A percentile compares a stretch with the other conserved stretches of the same genome.
Conservation (phyloP, 495 filamentous ascomycete species). For the Halenospora varia region DNA sequence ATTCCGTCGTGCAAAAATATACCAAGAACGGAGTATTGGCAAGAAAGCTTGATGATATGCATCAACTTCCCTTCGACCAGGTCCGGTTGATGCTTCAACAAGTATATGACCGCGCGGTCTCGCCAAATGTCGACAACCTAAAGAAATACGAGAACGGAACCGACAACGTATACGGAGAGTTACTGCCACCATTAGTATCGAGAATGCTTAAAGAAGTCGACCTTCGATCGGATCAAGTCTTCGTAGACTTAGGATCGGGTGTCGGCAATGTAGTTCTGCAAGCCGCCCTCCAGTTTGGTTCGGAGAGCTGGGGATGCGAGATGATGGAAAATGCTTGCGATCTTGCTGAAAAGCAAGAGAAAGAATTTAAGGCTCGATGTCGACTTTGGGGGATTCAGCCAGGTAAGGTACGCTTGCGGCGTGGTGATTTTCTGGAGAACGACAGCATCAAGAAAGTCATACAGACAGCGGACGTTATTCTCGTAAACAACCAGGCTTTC, state of each 20-base stretch:
- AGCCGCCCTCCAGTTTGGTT: conserved; percentile 88
- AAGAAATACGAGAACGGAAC: conserved; percentile 80
- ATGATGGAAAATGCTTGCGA: conserved; percentile 86
- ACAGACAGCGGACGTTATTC: conserved; percentile 80
- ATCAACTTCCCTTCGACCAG: conserved; percentile 61
- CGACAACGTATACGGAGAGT: conserved; percentile 91
- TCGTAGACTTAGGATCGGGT: conserved; percentile 91
- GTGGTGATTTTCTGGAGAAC: conserved; percentile 80
- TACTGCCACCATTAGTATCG: conserved; percentile 78
- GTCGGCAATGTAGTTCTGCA: conserved; percentile 95
- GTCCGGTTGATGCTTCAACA: conserved; percentile 82
- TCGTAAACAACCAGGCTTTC: conserved; percentile 98
- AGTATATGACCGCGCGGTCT: conserved; percentile 87
- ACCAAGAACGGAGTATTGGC: conserved; percentile 62
- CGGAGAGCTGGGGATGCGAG: conserved; percentile 94
- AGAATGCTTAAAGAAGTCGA: conserved; percentile 71
- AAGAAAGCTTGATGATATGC: conserved; percentile 60
- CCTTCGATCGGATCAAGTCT: conserved; percentile 74
- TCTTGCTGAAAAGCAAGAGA: conserved; percentile 78
- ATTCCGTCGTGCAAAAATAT: conserved; percentile 55
- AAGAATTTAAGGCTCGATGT: conserved; percentile 80
- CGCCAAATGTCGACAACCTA: conserved; percentile 76
- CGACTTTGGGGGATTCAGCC: conserved; percentile 82
- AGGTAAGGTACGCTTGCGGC: conserved; percentile 74
- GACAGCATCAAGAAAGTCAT: conserved; percentile 65